Evolutionary conservation across 768 basidiomycete species (phyloP).

Genomic region (Boletus reticulatus): DNA sequence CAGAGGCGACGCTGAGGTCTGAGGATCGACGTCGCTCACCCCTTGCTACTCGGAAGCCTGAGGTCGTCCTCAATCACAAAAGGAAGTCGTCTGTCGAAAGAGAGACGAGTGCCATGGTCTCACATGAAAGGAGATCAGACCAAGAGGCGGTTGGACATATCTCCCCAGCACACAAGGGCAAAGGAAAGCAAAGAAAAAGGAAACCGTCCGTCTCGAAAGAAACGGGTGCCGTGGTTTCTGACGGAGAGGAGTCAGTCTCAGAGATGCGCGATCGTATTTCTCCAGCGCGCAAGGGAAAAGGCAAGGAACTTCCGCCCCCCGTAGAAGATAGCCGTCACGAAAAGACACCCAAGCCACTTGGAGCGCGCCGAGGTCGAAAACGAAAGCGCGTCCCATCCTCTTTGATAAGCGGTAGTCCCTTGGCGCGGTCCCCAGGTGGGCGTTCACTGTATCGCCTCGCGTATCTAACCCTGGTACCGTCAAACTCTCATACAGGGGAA

Average conservation of each 20-base stretch:
- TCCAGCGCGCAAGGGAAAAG: slow-evolving; percentile 12
- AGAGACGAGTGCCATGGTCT: background rate
- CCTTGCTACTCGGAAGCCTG: slow-evolving; percentile 7
- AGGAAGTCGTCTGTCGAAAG: background rate
- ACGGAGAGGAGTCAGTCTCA: background rate
- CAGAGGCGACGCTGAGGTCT: background rate
- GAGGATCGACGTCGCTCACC: slow-evolving; percentile 3
- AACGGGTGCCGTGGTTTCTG: background rate
- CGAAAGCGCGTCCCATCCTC: slow-evolving; percentile 26
- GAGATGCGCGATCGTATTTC: slow-evolving; percentile 2
- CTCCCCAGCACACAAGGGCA: slow-evolving; percentile 9
- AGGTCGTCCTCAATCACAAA: slow-evolving; percentile 7
- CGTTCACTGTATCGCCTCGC: slow-evolving; percentile 3
- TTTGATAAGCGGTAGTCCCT: slow-evolving; percentile 2
- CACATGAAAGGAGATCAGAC: background rate
- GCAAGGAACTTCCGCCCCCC: slow-evolving; percentile 10
- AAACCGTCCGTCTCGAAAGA: background rate
- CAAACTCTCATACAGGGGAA: slow-evolving; percentile 2
- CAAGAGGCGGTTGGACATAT: slow-evolving; percentile 1
- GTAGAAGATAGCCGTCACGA: slow-evolving; percentile 2
- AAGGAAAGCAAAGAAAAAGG: slow-evolving; percentile 16
- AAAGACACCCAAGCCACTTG: slow-evolving; percentile 13
- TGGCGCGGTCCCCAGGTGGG: slow-evolving; percentile 20
- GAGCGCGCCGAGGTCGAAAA: slow-evolving; percentile 14
- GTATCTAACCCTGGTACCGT: slow-evolving; percentile 7